Evolutionary conservation across 768 basidiomycete species (phyloP).

Genomic region (Trametes cinnabarina): DNA sequence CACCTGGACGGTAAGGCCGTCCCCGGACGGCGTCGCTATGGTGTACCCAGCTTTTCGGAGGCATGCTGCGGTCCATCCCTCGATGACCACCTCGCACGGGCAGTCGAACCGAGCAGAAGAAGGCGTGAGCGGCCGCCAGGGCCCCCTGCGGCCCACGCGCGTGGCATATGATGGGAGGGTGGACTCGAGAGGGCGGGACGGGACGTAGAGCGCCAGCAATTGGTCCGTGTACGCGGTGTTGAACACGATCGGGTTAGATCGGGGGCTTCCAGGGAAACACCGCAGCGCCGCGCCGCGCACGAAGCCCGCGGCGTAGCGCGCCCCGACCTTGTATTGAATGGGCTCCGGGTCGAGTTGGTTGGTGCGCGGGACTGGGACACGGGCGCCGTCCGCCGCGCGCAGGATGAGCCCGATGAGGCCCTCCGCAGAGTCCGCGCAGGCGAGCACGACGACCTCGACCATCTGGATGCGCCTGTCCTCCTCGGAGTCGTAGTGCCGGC

Average conservation of each 20-base stretch:
- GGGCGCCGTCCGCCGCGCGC: background rate
- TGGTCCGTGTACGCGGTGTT: too few species aligned
- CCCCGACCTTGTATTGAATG: background rate
- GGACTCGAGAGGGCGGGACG: slow-evolving; percentile 3
- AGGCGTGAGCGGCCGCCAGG: background rate
- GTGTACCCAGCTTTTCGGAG: background rate
- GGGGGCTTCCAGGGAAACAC: background rate
- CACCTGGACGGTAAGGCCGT: background rate
- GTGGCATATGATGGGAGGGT: background rate
- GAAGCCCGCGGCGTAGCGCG: background rate
- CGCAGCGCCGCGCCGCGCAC: slow-evolving; percentile 2
- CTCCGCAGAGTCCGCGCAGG: background rate
- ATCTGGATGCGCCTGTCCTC: background rate
- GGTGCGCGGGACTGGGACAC: background rate
- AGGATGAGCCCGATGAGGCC: background rate
- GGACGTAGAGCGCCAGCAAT: background rate
- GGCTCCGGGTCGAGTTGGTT: background rate
- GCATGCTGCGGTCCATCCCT: background rate
- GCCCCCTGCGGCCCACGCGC: background rate
- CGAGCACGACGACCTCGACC: background rate
- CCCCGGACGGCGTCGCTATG: background rate
- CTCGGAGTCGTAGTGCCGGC: background rate
- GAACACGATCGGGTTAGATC: too few species aligned
- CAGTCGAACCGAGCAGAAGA: background rate
- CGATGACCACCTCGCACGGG: slow-evolving; percentile 3